Evolutionary conservation across 73 alveolate genomes (phyloP).

Genomic region (Paramecium sexaurelia): DNA sequence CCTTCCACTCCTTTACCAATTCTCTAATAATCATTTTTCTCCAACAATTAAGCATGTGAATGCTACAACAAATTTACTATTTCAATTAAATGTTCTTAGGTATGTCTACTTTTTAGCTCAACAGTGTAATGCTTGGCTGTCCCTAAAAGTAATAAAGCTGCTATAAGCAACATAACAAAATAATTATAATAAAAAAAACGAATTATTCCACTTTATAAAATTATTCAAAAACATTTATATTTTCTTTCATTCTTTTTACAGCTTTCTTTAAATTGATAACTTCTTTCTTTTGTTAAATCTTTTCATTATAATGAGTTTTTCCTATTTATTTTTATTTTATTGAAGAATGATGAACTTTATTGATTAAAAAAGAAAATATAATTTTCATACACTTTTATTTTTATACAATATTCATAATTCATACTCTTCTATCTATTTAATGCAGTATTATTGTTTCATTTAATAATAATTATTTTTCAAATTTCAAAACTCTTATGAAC

Average conservation of each 20-base stretch:
- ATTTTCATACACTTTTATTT: no score
- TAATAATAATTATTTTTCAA: not conserved
- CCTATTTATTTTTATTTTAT: no score
- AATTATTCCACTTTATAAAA: not conserved
- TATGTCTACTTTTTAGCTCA: not conserved
- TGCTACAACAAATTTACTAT: constrained; percentile 10
- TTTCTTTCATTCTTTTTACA: no score
- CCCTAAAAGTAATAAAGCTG: not conserved
- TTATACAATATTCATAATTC: no score
- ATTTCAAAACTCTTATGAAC: not conserved
- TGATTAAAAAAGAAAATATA: no score
- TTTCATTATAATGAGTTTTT: no score
- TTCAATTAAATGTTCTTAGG: not conserved
- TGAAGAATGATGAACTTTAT: no score
- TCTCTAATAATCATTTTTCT: not conserved
- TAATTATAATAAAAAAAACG: constrained; percentile 21
- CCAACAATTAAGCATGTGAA: constrained; percentile 21
- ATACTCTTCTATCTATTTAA: no score
- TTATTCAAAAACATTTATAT: not conserved
- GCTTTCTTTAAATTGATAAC: no score
- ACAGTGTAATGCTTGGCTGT: not conserved
- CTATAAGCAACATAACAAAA: not conserved
- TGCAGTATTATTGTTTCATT: not conserved
- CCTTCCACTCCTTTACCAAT: not conserved
- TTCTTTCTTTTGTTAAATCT: no score